phyloP scores from a whole-genome alignment of 768 basidiomycete genomes.

The Mrakia gelida region DNA sequence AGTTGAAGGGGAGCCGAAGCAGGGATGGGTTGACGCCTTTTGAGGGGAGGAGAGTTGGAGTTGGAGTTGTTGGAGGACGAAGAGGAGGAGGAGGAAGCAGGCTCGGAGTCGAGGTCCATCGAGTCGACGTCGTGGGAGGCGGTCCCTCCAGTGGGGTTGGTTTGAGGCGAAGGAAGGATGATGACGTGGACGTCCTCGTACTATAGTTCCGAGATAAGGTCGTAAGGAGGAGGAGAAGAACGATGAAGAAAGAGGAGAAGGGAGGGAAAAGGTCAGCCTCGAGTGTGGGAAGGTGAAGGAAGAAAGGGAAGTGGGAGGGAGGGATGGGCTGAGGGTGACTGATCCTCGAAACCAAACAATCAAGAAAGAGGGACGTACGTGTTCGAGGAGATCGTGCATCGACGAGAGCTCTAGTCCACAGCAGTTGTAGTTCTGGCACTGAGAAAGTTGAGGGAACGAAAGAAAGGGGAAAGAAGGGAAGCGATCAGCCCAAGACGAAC shows the following conservation, averaged over 20 bases:
- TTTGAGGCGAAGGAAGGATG: slow-evolving; percentile 27
- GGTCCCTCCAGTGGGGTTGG: slow-evolving; percentile 1
- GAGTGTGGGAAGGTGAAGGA: not conserved
- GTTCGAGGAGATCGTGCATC: slow-evolving; percentile 79
- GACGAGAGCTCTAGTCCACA: slow-evolving; percentile 74
- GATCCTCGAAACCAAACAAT: slow-evolving; percentile 3
- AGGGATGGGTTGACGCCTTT: slow-evolving; percentile 23
- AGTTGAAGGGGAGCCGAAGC: slow-evolving; percentile 27
- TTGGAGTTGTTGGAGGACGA: slow-evolving; percentile 2
- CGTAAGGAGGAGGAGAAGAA: not conserved
- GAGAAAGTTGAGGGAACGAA: not conserved
- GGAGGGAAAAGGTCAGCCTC: not conserved
- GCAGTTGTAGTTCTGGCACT: slow-evolving; percentile 70
- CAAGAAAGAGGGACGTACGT: slow-evolving; percentile 43
- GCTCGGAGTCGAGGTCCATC: slow-evolving; percentile 30
- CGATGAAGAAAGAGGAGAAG: not conserved
- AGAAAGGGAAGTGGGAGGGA: not conserved
- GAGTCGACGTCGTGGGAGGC: slow-evolving; percentile 27
- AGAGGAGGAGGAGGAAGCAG: slow-evolving; percentile 19
- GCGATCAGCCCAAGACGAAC: not conserved
- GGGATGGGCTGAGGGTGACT: not conserved
- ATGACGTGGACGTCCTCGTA: slow-evolving; percentile 33
- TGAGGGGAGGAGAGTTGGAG: slow-evolving; percentile 27
- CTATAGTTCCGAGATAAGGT: not conserved
- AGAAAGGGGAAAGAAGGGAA: no score